Evolutionary conservation across 306 rosid species (phyloP), one percentile per base, ranked within the genome.

Genomic region (Trifolium repens): DNA sequence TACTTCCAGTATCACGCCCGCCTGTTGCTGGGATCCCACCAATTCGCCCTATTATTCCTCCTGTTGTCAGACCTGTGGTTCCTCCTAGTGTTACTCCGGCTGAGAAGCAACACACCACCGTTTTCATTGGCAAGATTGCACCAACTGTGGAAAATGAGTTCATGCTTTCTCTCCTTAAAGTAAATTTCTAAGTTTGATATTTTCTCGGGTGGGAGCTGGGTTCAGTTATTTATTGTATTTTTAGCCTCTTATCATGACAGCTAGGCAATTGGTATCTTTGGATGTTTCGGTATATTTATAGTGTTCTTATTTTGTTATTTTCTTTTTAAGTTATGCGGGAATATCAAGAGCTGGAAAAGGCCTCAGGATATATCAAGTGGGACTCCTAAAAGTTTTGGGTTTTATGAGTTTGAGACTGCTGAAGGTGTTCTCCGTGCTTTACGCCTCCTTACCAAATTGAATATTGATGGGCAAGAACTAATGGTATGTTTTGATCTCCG

Each of bases 371-470:
- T 94, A 73, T 81, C 97, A 4, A 85, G 86, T 84, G 99, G 98
- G 76, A 83, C 92, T 77, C 98, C 92, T 78, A 89, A 88, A 79
- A 83, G 92, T 58, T 96, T 92, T 89, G 99, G 99, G 14, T 92
- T 96, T 79, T 96, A 90, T 44, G 99, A 96, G 78, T 96, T 96
- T 79, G 99, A 96, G 80, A 85, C 97, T 79, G 96, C 93, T 60
- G 99, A 96, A 87, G 99, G 97, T 40, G 98, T 96, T 69, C 99
- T 92, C 58, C 97, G 98, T 66, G 99, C 98, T 13, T 77, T 96
- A 76, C 98, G 98, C 44, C 83, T 92, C 61, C 96, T 96, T 68
- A 89, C 86, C 66, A 96, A 90, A 81, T 78, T 92, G 80, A 96
- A 83, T 75, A 82, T 96, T 69, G 99, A 96, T 58, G 98, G 99